These are phyloP conservation scores for Ochetophila trinervis DNA, from an alignment of 306 rosid species.

Conservation along the genomic window DNA sequence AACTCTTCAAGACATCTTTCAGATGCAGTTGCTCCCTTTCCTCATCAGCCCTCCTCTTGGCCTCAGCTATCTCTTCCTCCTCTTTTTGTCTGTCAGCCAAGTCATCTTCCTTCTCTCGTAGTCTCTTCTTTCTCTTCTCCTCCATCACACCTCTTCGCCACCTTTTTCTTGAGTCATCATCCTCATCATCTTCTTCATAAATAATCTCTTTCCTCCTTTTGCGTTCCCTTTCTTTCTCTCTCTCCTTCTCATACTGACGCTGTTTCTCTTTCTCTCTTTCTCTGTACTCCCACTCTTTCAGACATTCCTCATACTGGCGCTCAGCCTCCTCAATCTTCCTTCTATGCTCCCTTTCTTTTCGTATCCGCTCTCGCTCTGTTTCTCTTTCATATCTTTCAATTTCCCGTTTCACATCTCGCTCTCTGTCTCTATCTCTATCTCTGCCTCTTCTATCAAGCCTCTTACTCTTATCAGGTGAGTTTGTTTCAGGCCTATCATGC, in stretches of 20 bases:
- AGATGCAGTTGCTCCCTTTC: constrained; percentile 59
- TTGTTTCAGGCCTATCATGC: constrained; percentile 68
- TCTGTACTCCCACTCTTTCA: constrained; percentile 97
- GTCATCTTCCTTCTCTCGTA: constrained; percentile 90
- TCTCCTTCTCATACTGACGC: constrained; percentile 85
- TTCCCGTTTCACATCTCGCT: constrained; percentile 82
- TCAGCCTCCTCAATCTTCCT: constrained; percentile 88
- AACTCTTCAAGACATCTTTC: constrained; percentile 55
- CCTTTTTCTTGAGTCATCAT: constrained; percentile 89
- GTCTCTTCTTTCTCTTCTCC: constrained; percentile 88
- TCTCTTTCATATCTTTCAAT: constrained; percentile 96
- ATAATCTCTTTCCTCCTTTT: constrained; percentile 83
- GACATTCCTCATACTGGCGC: constrained; percentile 75
- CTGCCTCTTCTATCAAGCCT: constrained; percentile 81
- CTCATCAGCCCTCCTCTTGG: constrained; percentile 68
- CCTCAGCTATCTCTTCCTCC: constrained; percentile 90
- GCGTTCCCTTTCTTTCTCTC: constrained; percentile 93
- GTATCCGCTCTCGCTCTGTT: constrained; percentile 88
- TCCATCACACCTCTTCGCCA: constrained; percentile 86
- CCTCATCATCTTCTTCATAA: constrained; percentile 93
- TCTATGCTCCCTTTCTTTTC: constrained; percentile 94
- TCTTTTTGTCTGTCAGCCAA: constrained; percentile 67
- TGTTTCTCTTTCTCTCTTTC: constrained; percentile 93
- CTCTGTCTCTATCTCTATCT: constrained; percentile 88
- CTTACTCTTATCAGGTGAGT: constrained; percentile 76